Conservation (phyloP, 306 rosid species). For the Dicorynia guianensis region DNA sequence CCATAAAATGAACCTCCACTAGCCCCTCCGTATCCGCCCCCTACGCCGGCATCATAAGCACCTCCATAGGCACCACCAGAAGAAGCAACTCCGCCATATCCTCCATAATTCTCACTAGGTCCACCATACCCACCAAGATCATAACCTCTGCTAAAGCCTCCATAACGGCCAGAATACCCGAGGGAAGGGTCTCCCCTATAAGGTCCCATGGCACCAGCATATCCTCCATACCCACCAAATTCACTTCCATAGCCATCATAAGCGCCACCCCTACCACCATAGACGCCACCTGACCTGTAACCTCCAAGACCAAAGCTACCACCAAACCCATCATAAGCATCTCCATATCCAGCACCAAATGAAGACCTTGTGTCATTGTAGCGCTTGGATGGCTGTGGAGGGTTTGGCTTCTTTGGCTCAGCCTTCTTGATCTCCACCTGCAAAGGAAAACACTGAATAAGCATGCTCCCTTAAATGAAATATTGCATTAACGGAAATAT, state of each 20-base stretch:
- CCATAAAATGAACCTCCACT: conserved; percentile 87
- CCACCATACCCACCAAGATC: conserved; percentile 92
- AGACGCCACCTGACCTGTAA: conserved; percentile 68
- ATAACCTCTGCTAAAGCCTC: conserved; percentile 82
- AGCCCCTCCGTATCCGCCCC: conserved; percentile 75
- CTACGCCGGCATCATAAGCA: conserved; percentile 70
- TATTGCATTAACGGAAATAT: neutral
- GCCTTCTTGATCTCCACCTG: conserved; percentile 99
- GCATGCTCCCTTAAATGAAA: neutral
- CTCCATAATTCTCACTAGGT: conserved; percentile 77
- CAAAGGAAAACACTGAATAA: conserved; percentile 15
- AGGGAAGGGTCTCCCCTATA: conserved; percentile 86
- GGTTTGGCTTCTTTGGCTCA: conserved; percentile 91
- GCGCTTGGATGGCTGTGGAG: conserved; percentile 82
- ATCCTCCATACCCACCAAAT: conserved; percentile 87
- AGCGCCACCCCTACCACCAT: conserved; percentile 63
- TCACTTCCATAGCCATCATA: conserved; percentile 81
- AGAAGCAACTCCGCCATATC: conserved; percentile 67
- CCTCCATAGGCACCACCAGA: conserved; percentile 70
- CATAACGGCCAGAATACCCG: conserved; percentile 82
- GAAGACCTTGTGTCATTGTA: conserved; percentile 78
- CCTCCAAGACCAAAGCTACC: conserved; percentile 72
- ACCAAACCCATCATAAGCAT: conserved; percentile 81
- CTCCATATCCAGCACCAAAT: conserved; percentile 76
- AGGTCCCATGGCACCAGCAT: conserved; percentile 77